These are phyloP conservation scores for Lyophyllum shimeji DNA, from an alignment of 768 basidiomycete genomes.

Conservation along the genomic window DNA sequence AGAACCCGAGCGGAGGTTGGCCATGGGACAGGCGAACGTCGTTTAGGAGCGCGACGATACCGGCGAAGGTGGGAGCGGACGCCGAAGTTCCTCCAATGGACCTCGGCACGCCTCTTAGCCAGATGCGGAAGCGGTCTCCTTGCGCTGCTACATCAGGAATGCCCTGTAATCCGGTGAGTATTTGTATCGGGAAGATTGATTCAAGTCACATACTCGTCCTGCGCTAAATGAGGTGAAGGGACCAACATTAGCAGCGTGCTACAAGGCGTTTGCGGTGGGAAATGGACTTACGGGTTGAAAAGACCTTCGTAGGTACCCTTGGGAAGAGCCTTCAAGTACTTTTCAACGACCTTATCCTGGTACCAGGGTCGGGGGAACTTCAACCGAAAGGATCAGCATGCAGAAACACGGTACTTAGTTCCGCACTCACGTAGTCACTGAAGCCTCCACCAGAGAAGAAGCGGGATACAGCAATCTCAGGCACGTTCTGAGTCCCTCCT, in stretches of 20 bases:
- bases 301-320: constrained; percentile 47
- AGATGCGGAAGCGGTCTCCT: constrained; percentile 40
- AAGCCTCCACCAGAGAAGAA: constrained; percentile 75
- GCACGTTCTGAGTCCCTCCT: constrained; percentile 54
- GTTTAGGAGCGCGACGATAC: constrained; percentile 61
- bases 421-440: constrained; percentile 53
- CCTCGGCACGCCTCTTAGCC: constrained; percentile 34
- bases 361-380: constrained; percentile 31
- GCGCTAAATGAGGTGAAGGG: constrained; percentile 24
- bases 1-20: constrained; percentile 53
- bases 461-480: constrained; percentile 50
- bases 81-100: constrained; percentile 62
- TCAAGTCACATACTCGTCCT: constrained; percentile 45
- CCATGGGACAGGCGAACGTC: constrained; percentile 49
- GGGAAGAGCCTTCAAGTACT: constrained; percentile 38
- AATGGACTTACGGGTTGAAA: constrained; percentile 49
- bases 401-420: neutral
- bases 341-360: constrained; percentile 39
- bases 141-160: constrained; percentile 52
- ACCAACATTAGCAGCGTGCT: neutral
- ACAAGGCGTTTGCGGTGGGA: neutral
- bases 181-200: neutral
- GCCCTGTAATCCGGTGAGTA: constrained; percentile 32
- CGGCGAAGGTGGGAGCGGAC: constrained; percentile 59
- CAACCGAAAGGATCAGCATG: neutral